Base-by-base conservation (phyloP, 1,284 basidiomycete genomes). In the Tylopilus orsonianus region DNA sequence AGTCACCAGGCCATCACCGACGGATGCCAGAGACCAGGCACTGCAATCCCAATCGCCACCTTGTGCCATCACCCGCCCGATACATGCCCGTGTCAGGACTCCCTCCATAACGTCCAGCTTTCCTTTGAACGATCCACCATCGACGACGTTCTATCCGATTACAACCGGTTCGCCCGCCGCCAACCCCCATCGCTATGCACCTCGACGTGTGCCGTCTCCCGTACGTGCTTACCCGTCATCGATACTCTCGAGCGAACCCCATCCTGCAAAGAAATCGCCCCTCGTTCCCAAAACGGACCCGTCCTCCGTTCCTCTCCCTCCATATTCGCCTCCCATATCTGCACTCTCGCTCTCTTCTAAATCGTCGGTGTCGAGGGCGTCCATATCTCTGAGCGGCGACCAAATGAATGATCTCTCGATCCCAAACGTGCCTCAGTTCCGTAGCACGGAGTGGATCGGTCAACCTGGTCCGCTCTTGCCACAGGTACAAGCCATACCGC, bases 281-380 rank as follows among this genome's bases (percentile, higher is more conserved):
- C 38, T 61, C 18, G 42, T 56, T 35, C 57, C 71, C 44, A 80
- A 72, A 52, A 71, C 78, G n/a, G 81, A 84, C 50, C 77, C 81
- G 1, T 56, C 71, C 7, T 65, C 70, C 1, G 74, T 83, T 48
- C 81, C 81, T 23, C 67, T 82, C 4, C 81, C 83, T 5, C 76
- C 82, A 1, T 74, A 81, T 52, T 89, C 87, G 2, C 87, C 87
- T 9, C 82, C 86, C 0, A 69, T 73, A 29, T 90, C 87, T 16
- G 73, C 81, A 0, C 51, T 89, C 13, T 90, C 87, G 0, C 79
- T 82, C 56, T 89, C 87, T 16, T 87, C 87, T 1, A 75, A 71
- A 16, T 87, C 84, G 3, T 84, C 82, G 3, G 68, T 75, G 7
- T 83, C 82, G 1, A 71, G 66, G n/a, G 79, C 79, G 0, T 78